A percentile compares a stretch with the other conserved stretches of the same genome.
Conservation (phyloP, 2,329 filamentous ascomycete genomes). For the Triangularia setosa region DNA sequence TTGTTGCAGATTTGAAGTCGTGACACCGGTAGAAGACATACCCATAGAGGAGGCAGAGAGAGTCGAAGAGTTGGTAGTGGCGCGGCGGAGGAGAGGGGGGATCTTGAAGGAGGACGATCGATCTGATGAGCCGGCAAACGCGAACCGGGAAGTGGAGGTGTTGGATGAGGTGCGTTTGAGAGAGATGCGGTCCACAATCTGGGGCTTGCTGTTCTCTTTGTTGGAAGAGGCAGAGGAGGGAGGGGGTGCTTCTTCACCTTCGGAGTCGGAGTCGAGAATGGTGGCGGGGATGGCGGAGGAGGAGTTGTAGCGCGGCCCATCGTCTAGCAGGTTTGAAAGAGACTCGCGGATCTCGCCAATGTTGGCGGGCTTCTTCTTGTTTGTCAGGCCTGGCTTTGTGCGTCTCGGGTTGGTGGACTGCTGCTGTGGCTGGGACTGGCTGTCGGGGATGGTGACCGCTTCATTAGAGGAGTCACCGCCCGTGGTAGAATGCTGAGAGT, state of each 20-base stretch:
- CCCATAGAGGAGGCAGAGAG: constrained; percentile 27
- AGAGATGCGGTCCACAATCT: constrained; percentile 70
- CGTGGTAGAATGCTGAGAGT: constrained; percentile 36
- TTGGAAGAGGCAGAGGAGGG: constrained; percentile 27
- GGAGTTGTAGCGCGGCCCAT: constrained; percentile 43
- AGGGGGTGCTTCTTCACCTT: constrained; percentile 38
- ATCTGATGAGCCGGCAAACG: constrained; percentile 23
- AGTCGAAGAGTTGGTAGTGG: constrained; percentile 61
- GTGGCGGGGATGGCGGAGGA: constrained; percentile 47
- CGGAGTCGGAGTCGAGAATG: constrained; percentile 49
- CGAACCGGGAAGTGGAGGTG: constrained; percentile 25
- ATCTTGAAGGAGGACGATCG: constrained; percentile 53
- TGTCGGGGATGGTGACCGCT: constrained; percentile 40
- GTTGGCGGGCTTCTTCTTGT: constrained; percentile 64
- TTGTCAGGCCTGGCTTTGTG: constrained; percentile 39
- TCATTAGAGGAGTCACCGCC: constrained; percentile 27
- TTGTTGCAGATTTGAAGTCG: constrained; percentile 23
- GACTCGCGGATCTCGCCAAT: constrained; percentile 79
- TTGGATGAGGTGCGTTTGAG: constrained; percentile 56
- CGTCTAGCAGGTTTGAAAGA: constrained; percentile 77
- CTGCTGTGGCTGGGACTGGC: constrained; percentile 45
- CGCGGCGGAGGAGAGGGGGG: constrained; percentile 67
- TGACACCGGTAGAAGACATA: constrained; percentile 33
- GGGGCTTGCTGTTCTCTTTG: constrained; percentile 49
- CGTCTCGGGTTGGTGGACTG: constrained; percentile 49